Conservation (phyloP, 495 filamentous ascomycete genomes). For the Hyphodiscus hymeniophilus region DNA sequence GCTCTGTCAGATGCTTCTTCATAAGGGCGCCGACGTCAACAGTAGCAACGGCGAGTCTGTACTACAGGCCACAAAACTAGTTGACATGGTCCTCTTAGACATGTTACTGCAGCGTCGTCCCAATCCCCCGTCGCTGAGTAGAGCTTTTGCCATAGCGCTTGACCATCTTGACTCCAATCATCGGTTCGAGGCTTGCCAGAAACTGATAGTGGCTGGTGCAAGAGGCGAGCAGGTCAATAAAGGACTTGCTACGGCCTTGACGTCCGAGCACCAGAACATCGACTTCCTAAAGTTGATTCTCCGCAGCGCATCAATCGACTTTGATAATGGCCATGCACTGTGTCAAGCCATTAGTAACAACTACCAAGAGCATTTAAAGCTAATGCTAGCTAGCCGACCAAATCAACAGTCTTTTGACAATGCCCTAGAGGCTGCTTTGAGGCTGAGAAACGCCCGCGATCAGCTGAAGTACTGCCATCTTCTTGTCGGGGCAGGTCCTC, state of each 20-base stretch:
- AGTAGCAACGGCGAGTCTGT: slow-evolving; percentile 3
- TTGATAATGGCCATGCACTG: slow-evolving; percentile 11
- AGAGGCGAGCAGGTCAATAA: slow-evolving; percentile 13
- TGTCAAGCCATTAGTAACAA: slow-evolving; percentile 8
- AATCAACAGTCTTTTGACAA: slow-evolving; percentile 6
- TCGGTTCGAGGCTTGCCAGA: slow-evolving; percentile 11
- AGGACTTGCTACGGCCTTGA: slow-evolving; percentile 7
- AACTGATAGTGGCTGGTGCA: slow-evolving; percentile 11
- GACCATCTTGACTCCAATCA: neutral
- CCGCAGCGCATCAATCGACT: slow-evolving; percentile 6
- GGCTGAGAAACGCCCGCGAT: slow-evolving; percentile 1
- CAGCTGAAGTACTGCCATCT: slow-evolving; percentile 15
- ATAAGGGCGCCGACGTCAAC: slow-evolving; percentile 15
- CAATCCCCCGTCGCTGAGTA: slow-evolving; percentile 3
- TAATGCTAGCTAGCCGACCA: slow-evolving; percentile 10
- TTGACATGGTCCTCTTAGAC: slow-evolving; percentile 11
- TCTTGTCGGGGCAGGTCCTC: slow-evolving; percentile 5
- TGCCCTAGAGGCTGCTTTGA: slow-evolving; percentile 13
- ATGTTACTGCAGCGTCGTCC: slow-evolving; percentile 10
- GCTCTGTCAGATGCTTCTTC: slow-evolving; percentile 9
- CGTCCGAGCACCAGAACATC: slow-evolving; percentile 4
- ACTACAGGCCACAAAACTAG: slow-evolving; percentile 4
- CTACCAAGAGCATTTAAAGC: slow-evolving; percentile 1
- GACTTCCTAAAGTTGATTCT: slow-evolving; percentile 13
- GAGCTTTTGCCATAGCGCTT: slow-evolving; percentile 11